Percentiles rank a stretch among this genome's conserved stretches.
Conservation (phyloP, 257 asterid genomes). For the Salvia miltiorrhiza region DNA sequence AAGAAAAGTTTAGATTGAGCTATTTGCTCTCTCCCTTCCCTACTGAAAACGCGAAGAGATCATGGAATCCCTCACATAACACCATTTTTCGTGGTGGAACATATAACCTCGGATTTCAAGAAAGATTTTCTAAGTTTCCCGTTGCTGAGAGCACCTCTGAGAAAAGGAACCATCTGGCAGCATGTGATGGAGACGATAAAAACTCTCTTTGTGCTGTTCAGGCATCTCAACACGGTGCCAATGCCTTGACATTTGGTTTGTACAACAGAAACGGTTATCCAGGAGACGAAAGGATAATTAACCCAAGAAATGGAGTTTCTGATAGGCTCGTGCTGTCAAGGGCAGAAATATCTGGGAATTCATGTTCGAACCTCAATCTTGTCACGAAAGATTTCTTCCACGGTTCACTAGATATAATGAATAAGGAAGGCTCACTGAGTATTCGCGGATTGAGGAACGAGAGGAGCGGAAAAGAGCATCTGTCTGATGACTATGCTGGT, state of each 20-base stretch:
- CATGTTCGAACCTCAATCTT: conserved; percentile 28
- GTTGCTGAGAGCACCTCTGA: conserved; percentile 1
- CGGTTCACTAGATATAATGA: conserved; percentile 20
- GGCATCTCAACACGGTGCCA: conserved; percentile 17
- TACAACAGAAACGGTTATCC: conserved; percentile 19
- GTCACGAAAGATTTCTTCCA: conserved; percentile 27
- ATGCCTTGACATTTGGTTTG: conserved; percentile 21
- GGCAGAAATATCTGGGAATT: conserved; percentile 20
- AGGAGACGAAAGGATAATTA: conserved; percentile 28
- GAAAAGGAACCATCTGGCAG: conserved; percentile 2
- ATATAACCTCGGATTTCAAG: conserved; percentile 27
- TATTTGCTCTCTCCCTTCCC: conserved; percentile 22
- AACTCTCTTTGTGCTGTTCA: conserved; percentile 18
- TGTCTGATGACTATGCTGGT: conserved; percentile 38
- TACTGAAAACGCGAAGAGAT: conserved; percentile 20
- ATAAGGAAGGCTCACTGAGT: conserved; percentile 22
- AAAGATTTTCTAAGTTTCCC: conserved; percentile 21
- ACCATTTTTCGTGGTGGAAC: conserved; percentile 16
- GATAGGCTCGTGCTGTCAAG: not conserved
- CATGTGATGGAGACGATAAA: conserved; percentile 22
- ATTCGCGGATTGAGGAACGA: conserved; percentile 18
- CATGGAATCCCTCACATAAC: conserved; percentile 22
- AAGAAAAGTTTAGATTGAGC: conserved; percentile 24
- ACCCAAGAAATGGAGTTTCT: conserved; percentile 13
- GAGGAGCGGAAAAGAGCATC: conserved; percentile 33